Percentiles rank a stretch among this genome's conserved stretches.
These are phyloP conservation scores for Plasmodium fragile DNA, from an alignment of 169 alveolate genomes.

Conservation along the genomic window DNA sequence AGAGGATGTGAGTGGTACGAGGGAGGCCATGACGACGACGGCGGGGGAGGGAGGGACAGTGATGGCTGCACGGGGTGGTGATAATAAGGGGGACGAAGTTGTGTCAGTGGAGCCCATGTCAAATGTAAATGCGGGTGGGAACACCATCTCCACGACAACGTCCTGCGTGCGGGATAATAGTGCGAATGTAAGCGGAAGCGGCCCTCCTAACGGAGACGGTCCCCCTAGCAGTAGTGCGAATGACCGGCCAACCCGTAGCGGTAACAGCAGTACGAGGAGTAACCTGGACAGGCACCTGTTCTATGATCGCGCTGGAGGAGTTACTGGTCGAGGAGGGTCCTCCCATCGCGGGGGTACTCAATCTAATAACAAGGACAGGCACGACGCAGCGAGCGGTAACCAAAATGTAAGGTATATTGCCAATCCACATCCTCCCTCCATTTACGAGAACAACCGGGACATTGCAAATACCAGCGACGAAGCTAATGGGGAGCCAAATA, in stretches of 20 bases:
- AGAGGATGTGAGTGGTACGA: background rate
- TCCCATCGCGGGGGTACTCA: background rate
- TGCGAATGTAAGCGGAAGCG: background rate
- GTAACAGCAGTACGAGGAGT: background rate
- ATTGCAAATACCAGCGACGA: background rate
- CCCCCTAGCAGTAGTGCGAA: background rate
- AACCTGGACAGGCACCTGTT: background rate
- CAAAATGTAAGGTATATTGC: background rate
- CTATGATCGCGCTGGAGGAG: background rate
- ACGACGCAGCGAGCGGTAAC: background rate
- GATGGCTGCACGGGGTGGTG: background rate
- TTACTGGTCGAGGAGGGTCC: background rate
- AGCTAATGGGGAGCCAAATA: background rate
- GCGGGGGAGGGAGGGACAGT: background rate
- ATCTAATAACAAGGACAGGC: background rate
- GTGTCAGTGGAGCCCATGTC: background rate
- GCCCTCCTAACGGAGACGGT: background rate
- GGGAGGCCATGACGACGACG: background rate
- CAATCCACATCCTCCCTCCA: background rate
- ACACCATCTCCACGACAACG: background rate
- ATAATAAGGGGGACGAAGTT: background rate
- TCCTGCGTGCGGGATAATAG: background rate
- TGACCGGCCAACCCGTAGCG: background rate
- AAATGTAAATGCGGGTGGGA: background rate
- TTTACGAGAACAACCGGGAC: background rate